A percentile compares a stretch with the other conserved stretches of the same genome.
Conservation (phyloP, 2,329 filamentous ascomycete genomes). For the Pseudodiploospora longispora region DNA sequence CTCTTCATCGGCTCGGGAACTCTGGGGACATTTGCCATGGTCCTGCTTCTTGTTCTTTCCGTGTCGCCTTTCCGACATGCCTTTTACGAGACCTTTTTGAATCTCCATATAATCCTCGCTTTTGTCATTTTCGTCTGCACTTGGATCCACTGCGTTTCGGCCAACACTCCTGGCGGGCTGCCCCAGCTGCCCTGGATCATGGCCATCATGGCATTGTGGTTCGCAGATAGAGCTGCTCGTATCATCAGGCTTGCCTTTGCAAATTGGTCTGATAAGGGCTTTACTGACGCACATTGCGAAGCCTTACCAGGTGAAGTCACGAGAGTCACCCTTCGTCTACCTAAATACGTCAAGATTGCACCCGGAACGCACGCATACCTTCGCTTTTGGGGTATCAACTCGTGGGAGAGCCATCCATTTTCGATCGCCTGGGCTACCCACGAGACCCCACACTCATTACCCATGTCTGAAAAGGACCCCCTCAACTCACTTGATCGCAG, state of each 20-base stretch:
- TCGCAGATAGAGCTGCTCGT: constrained; percentile 58
- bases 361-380: constrained; percentile 71
- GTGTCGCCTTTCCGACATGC: constrained; percentile 79
- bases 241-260: constrained; percentile 55
- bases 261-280: constrained; percentile 53
- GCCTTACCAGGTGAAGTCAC: constrained; percentile 61
- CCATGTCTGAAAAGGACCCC: constrained; percentile 33
- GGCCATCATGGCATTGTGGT: constrained; percentile 69
- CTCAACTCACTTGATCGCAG: constrained; percentile 31
- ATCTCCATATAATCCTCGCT: constrained; percentile 71
- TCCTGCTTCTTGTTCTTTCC: constrained; percentile 60
- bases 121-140: constrained; percentile 60
- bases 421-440: constrained; percentile 68
- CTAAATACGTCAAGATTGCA: constrained; percentile 55
- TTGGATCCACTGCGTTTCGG: constrained; percentile 68
- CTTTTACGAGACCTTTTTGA: constrained; percentile 95
- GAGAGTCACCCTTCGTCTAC: constrained; percentile 62
- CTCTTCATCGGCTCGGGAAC: constrained; percentile 60
- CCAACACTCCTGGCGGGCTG: constrained; percentile 55
- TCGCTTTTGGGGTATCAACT: constrained; percentile 56
- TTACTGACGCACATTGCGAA: constrained; percentile 59
- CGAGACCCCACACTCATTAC: constrained; percentile 30
- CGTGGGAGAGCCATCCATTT: constrained; percentile 71
- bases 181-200: constrained; percentile 69
- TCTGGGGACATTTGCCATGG: constrained; percentile 52